Conservation (phyloP, 83 land plant genomes). For the Thuja plicata region DNA sequence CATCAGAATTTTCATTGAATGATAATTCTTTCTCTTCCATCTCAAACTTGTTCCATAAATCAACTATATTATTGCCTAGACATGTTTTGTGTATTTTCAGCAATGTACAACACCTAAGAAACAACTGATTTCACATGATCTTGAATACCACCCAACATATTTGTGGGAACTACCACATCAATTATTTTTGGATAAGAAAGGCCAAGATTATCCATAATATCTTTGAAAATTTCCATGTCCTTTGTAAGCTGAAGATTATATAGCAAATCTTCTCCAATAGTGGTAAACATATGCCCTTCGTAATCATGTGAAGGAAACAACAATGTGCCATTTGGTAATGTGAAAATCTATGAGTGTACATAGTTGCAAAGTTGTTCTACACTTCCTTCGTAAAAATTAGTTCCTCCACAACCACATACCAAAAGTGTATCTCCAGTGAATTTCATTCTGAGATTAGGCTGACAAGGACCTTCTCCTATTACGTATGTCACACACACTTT, state of each 20-base stretch:
- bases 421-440: slow-evolving; percentile 96
- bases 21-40: background rate
- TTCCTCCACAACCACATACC: slow-evolving; percentile 97
- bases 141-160: slow-evolving; percentile 88
- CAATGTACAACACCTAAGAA: background rate
- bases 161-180: slow-evolving; percentile 88
- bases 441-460: slow-evolving; percentile 90
- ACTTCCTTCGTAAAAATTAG: slow-evolving; percentile 99
- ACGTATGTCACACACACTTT: slow-evolving; percentile 95
- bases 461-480: slow-evolving; percentile 82
- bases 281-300: too few species aligned
- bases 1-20: background rate
- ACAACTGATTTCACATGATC: slow-evolving; percentile 26
- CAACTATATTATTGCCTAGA: background rate
- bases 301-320: too few species aligned
- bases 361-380: too few species aligned
- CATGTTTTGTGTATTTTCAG: background rate
- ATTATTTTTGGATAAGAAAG: slow-evolving; percentile 94
- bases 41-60: background rate
- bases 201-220: slow-evolving; percentile 81
- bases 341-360: too few species aligned
- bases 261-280: slow-evolving; percentile 83
- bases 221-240: slow-evolving; percentile 77
- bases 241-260: slow-evolving; percentile 86
- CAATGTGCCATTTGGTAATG: too few species aligned